Conservation (phyloP, 164 flowering plant species). For the Taxillus chinensis region DNA sequence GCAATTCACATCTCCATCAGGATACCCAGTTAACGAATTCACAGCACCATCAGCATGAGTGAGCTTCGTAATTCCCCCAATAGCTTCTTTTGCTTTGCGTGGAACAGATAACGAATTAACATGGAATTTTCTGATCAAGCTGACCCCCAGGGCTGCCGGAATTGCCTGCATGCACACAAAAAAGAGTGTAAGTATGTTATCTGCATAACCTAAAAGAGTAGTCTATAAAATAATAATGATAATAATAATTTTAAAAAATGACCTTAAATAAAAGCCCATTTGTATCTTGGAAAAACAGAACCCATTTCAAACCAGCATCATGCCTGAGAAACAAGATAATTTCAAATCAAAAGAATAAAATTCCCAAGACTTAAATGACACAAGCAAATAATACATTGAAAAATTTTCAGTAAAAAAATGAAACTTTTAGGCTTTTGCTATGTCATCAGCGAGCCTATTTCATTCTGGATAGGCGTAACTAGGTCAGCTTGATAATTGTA, state of each 20-base stretch:
- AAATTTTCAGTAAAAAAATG: background rate
- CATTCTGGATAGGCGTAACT: too few relatives aligned
- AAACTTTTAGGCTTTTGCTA: too few relatives aligned
- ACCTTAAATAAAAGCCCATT: conserved; percentile 97
- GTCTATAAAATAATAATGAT: background rate
- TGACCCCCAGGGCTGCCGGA: conserved; percentile 94
- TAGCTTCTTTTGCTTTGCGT: conserved; percentile 99
- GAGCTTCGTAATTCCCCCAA: conserved; percentile 93
- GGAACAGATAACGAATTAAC: conserved; percentile 98
- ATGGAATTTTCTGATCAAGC: conserved; percentile 62
- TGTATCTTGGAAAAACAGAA: conserved; percentile 96
- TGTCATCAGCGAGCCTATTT: too few relatives aligned
- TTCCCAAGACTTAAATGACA: background rate
- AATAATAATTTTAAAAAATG: background rate
- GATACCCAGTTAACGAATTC: conserved; percentile 33
- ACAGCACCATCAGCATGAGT: conserved; percentile 86
- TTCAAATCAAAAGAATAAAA: background rate
- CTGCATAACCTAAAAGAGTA: conserved; percentile 3
- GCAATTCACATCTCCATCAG: conserved; percentile 84
- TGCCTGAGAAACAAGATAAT: conserved; percentile 34
- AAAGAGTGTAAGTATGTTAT: conserved; percentile 4
- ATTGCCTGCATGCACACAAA: conserved; percentile 47
- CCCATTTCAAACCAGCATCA: conserved; percentile 85
- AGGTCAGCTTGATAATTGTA: too few relatives aligned
- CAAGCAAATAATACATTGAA: background rate